phyloP scores from a whole-genome alignment of 75 land plant genomes.

The Pseudotsuga menziesii region DNA sequence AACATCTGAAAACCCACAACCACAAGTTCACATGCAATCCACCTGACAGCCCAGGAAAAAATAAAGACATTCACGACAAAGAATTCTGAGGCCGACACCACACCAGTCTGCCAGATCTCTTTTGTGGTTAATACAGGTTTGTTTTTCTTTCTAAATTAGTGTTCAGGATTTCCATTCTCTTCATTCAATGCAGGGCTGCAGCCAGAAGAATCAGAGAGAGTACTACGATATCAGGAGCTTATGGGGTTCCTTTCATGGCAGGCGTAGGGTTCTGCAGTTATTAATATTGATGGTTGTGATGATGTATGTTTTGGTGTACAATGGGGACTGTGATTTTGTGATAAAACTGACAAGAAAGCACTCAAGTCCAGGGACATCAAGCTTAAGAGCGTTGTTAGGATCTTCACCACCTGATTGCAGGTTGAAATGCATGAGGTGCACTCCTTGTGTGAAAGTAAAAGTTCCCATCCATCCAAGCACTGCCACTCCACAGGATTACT shows the following conservation, averaged over 20 bases:
- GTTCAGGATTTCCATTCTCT: no score
- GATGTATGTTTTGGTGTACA: background rate
- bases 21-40: no score
- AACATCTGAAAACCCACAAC: no score
- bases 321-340: background rate
- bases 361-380: background rate
- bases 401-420: constrained; percentile 6
- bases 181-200: no score
- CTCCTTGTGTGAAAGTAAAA: background rate
- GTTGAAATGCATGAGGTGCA: background rate
- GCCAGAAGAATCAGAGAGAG: no score
- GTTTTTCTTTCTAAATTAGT: no score
- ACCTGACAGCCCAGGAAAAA: no score
- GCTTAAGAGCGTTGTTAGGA: background rate
- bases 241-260: background rate
- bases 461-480: constrained; percentile 4
- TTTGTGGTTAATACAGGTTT: no score
- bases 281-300: background rate
- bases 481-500: background rate
- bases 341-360: background rate
- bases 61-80: no score
- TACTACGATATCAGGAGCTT: background rate
- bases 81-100: no score
- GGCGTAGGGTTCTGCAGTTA: background rate
- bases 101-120: no score